phyloP scores from a whole-genome alignment of 2,329 filamentous ascomycete species.

The Fusarium succisae region DNA sequence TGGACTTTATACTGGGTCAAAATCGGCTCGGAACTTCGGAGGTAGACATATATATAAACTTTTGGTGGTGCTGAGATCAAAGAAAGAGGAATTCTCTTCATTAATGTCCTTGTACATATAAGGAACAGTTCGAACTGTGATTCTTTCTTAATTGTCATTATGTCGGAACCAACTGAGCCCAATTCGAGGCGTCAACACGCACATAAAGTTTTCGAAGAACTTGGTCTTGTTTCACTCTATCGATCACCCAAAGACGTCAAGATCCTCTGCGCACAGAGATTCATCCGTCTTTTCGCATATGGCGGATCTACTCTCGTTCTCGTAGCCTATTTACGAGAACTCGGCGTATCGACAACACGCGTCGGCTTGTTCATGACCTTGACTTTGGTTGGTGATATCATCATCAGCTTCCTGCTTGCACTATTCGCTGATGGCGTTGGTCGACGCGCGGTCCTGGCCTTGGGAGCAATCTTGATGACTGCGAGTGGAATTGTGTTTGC shows the following conservation, averaged over 20 bases:
- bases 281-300: conserved; percentile 71
- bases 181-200: not conserved
- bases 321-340: conserved; percentile 62
- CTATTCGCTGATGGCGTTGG: conserved; percentile 67
- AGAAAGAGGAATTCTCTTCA: not conserved
- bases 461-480: conserved; percentile 65
- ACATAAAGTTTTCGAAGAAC: conserved; percentile 28
- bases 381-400: conserved; percentile 67
- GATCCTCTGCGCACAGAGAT: conserved; percentile 66
- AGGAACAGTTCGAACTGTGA: no score
- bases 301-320: conserved; percentile 67
- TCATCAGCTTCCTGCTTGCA: conserved; percentile 67
- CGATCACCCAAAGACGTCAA: conserved; percentile 48
- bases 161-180: not conserved
- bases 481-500: conserved; percentile 66
- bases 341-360: conserved; percentile 59
- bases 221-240: conserved; percentile 43
- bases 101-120: no score
- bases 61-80: no score
- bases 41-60: conserved; percentile 2
- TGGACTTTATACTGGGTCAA: not conserved
- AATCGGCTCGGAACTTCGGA: conserved; percentile 18
- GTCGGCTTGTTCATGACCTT: conserved; percentile 74
- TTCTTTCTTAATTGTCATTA: not conserved
- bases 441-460: conserved; percentile 60